These are phyloP conservation scores for Phytophthora pluvialis DNA, from an alignment of 352 stramenopile species.

Conservation along the genomic window DNA sequence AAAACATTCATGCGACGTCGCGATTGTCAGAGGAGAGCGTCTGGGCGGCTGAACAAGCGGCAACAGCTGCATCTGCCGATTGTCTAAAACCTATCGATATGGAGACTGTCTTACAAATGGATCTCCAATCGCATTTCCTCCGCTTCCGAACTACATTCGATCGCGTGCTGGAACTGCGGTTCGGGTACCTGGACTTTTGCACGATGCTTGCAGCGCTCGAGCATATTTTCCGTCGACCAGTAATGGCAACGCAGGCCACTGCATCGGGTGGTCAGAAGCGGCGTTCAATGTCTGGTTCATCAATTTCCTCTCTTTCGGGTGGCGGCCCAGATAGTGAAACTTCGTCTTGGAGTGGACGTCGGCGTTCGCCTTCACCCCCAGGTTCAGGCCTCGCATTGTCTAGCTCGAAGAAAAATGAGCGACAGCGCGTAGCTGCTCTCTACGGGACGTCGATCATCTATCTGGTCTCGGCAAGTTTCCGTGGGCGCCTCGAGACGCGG, in stretches of 20 bases:
- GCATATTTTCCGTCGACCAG: constrained; percentile 55
- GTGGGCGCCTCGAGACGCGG: constrained; percentile 73
- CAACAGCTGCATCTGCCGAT: constrained; percentile 59
- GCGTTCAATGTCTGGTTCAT: constrained; percentile 58
- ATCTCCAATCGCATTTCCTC: constrained; percentile 66
- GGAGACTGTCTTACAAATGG: constrained; percentile 72
- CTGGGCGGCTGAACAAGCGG: constrained; percentile 52
- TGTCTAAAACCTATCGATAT: constrained; percentile 83
- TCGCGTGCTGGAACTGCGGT: constrained; percentile 79
- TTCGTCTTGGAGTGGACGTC: constrained; percentile 37
- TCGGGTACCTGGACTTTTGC: constrained; percentile 86
- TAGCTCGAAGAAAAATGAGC: constrained; percentile 30
- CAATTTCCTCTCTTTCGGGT: constrained; percentile 55
- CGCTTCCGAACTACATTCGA: constrained; percentile 77
- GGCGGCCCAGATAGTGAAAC: constrained; percentile 40
- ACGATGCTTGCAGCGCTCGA: constrained; percentile 69
- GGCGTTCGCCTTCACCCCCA: constrained; percentile 32
- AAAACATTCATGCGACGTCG: constrained; percentile 81
- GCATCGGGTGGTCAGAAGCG: constrained; percentile 27
- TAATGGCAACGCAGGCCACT: constrained; percentile 8
- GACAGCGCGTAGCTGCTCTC: constrained; percentile 47
- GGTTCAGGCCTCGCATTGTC: constrained; percentile 22
- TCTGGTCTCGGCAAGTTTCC: constrained; percentile 76
- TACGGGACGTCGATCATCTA: constrained; percentile 79
- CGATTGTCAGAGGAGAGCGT: constrained; percentile 78